Conservation (phyloP, 2,329 filamentous ascomycete species). For the Proliferodiscus dingleyae region DNA sequence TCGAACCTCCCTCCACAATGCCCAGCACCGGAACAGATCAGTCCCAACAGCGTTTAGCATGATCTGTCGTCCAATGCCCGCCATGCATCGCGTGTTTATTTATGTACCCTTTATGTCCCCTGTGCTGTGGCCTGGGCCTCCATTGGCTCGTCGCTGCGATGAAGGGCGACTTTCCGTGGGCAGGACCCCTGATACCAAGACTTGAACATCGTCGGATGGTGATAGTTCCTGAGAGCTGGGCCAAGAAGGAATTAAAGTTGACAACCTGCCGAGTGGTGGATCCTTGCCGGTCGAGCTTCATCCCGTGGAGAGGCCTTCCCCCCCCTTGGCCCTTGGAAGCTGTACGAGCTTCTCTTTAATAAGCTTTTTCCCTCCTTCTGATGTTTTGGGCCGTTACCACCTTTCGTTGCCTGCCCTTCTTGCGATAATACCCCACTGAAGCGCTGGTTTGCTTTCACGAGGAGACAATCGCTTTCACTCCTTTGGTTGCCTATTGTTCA, state of each 20-base stretch:
- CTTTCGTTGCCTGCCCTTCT: constrained; percentile 16
- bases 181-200: too few relatives aligned
- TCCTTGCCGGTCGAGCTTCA: constrained; percentile 20
- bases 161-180: too few relatives aligned
- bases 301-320: constrained; percentile 21
- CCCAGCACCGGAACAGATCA: constrained; percentile 4
- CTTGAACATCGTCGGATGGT: constrained; percentile 21
- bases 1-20: constrained; percentile 10
- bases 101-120: background rate
- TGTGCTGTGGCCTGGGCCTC: background rate
- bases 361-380: constrained; percentile 13
- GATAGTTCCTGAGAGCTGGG: constrained; percentile 18
- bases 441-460: constrained; percentile 33
- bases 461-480: constrained; percentile 27
- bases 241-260: constrained; percentile 15
- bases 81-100: background rate
- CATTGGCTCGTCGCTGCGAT: background rate
- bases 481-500: constrained; percentile 16
- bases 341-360: constrained; percentile 14
- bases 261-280: background rate
- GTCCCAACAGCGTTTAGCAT: constrained; percentile 1
- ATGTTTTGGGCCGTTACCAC: constrained; percentile 11
- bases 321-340: too few relatives aligned
- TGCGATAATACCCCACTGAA: constrained; percentile 24
- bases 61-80: constrained; percentile 2